Evolutionary conservation across 2,329 filamentous ascomycete species (phyloP).

Genomic region (Leptographium procerum): DNA sequence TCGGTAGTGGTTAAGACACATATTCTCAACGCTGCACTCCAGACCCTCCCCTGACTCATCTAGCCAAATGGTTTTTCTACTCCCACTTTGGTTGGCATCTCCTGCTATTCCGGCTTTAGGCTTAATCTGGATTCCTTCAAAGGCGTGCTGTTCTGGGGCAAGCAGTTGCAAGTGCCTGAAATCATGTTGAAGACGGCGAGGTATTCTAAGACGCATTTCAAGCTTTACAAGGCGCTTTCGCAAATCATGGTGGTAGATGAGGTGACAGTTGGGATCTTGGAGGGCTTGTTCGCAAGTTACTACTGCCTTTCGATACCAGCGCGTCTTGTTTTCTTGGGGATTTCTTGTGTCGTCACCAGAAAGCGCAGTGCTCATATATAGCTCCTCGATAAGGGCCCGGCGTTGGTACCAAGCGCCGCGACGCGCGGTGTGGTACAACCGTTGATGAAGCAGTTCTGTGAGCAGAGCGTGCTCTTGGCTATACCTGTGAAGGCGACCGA

Average conservation of each 20-base stretch:
- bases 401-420: conserved; percentile 92
- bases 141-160: conserved; percentile 61
- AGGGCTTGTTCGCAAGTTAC: conserved; percentile 77
- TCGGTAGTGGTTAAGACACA: conserved; percentile 85
- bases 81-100: conserved; percentile 16
- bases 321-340: conserved; percentile 53
- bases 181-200: conserved; percentile 80
- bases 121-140: conserved; percentile 68
- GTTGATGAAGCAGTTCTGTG: conserved; percentile 64
- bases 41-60: conserved; percentile 43
- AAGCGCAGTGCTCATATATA: conserved; percentile 66
- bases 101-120: conserved; percentile 27
- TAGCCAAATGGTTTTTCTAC: conserved; percentile 76
- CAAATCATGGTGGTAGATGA: conserved; percentile 88
- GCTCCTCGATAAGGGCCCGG: conserved; percentile 86
- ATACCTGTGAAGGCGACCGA: conserved; percentile 75
- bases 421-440: conserved; percentile 72
- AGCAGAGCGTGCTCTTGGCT: conserved; percentile 64
- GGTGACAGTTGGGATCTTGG: conserved; percentile 77
- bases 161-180: conserved; percentile 76
- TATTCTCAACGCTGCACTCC: conserved; percentile 79
- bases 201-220: conserved; percentile 71
- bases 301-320: conserved; percentile 69
- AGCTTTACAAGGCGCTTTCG: conserved; percentile 90
- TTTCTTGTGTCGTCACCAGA: conserved; percentile 25